Percentiles rank a stretch among this genome's conserved stretches.
These are phyloP conservation scores for Paraleonurus japonicus DNA, from an alignment of 257 asterid species.

Conservation along the genomic window DNA sequence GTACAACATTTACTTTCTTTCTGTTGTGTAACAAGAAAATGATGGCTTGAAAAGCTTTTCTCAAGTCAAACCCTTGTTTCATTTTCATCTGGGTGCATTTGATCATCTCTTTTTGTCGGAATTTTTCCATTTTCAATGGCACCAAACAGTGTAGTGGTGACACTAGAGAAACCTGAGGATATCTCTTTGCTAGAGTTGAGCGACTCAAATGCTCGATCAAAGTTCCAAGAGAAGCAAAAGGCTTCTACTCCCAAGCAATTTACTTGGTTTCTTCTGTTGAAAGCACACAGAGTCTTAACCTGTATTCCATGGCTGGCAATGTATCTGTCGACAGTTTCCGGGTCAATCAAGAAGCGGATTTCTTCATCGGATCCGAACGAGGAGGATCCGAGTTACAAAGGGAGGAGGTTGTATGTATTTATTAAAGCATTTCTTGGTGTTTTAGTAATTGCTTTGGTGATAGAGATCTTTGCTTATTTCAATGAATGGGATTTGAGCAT, in stretches of 20 bases:
- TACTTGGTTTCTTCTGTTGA: constrained; percentile 61
- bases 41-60: constrained; percentile 19
- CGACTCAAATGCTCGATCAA: constrained; percentile 31
- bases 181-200: constrained; percentile 51
- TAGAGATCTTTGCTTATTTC: constrained; percentile 65
- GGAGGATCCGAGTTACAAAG: constrained; percentile 69
- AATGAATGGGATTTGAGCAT: constrained; percentile 66
- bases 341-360: constrained; percentile 65
- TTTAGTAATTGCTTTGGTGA: constrained; percentile 57
- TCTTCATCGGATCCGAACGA: constrained; percentile 63
- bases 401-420: constrained; percentile 66
- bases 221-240: constrained; percentile 61
- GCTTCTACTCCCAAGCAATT: constrained; percentile 62
- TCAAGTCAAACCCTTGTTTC: constrained; percentile 32
- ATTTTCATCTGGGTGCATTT: constrained; percentile 25
- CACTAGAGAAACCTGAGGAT: constrained; percentile 60
- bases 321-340: constrained; percentile 33
- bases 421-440: constrained; percentile 67
- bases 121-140: constrained; percentile 45
- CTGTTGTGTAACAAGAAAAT: constrained; percentile 11
- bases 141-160: constrained; percentile 70
- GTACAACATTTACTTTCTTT: neutral
- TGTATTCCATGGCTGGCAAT: constrained; percentile 63
- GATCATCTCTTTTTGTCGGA: constrained; percentile 1
- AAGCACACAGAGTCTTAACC: constrained; percentile 59